Base-by-base conservation (phyloP, 306 rosid genomes). In the Acmispon strigosus region DNA sequence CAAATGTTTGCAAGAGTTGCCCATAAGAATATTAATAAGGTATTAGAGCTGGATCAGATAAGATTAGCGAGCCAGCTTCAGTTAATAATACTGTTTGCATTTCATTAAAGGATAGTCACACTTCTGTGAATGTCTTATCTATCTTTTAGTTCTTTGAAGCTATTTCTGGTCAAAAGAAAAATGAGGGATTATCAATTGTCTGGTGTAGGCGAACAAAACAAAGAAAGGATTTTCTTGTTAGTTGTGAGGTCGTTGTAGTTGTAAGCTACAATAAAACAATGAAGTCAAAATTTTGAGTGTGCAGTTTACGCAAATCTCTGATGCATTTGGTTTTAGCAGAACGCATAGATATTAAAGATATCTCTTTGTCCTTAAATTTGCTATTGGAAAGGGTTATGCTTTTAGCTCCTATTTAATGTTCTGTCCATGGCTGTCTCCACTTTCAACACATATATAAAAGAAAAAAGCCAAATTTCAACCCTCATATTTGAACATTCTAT, bases 61-160 rank as follows among this genome's bases (percentile, higher is more conserved):
- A 66, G 37, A 34, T 34, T 59, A 36, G 1, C 22, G 41, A 57
- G 36, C 69, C 54, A 36, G 22, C 44, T 57, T 76, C 47, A 56
- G 39, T 44, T 65, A 66, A 56, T 19, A 29, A 65, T 45, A 32
- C 43, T 56, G 69, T 56, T 56, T 19, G 19, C 59, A 42, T 65
- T 57, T 47, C 56, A 18, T 27, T 65, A 14, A 54, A 65, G 49
- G 47, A 44, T 64, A 43, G 42, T 62, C n/a, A 27, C 4, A 27
- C 32, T 27, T 27, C 2, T 27, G 32, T 27, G 32, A 27, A 27
- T 27, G 3, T 27, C 3, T 2, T 27, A 27, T 27, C 32, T 27
- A 75, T 55, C 73, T 65, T 66, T 66, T 34, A 36, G 52, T 66
- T 75, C 32, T 45, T 55, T 32, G 57, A 20, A 55, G 41, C 14